A percentile compares a stretch with the other conserved stretches of the same genome.
These are phyloP conservation scores for Populus euphratica DNA, from an alignment of 345 rosid species.

Conservation along the genomic window DNA sequence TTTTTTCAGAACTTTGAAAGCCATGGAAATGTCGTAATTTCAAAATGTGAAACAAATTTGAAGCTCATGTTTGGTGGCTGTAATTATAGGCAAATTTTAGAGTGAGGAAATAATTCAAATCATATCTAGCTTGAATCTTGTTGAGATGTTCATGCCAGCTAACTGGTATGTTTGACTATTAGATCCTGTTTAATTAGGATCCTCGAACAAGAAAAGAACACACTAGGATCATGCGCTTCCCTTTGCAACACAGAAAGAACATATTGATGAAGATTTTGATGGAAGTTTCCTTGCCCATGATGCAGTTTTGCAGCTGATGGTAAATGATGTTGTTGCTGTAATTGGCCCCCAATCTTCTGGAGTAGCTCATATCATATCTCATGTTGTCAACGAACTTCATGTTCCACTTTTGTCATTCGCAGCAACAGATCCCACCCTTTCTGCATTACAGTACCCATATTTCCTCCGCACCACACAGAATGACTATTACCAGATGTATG, in stretches of 20 bases:
- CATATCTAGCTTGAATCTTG: background rate
- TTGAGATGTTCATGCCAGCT: background rate
- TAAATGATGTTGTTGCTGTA: slow-evolving; percentile 56
- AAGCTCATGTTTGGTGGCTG: background rate
- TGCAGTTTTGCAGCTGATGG: slow-evolving; percentile 93
- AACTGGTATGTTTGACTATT: background rate
- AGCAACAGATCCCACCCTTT: slow-evolving; percentile 65
- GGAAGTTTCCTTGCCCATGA: slow-evolving; percentile 22
- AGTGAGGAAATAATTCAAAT: background rate
- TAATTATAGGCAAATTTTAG: background rate
- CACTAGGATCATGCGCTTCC: background rate
- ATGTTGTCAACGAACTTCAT: slow-evolving; percentile 60
- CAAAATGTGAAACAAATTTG: background rate
- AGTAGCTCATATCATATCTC: slow-evolving; percentile 80
- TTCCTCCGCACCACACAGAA: slow-evolving; percentile 58
- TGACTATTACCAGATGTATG: slow-evolving; percentile 79
- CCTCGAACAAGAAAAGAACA: background rate
- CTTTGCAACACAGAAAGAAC: background rate
- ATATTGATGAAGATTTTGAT: slow-evolving; percentile 24
- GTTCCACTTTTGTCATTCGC: slow-evolving; percentile 68
- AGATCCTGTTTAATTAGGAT: background rate
- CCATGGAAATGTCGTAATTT: background rate
- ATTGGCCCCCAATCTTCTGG: slow-evolving; percentile 96
- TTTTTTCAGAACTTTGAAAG: background rate
- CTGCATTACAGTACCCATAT: slow-evolving; percentile 60